Evolutionary conservation across 805 yeast species (phyloP).

Genomic region (Candida sonorensis): DNA sequence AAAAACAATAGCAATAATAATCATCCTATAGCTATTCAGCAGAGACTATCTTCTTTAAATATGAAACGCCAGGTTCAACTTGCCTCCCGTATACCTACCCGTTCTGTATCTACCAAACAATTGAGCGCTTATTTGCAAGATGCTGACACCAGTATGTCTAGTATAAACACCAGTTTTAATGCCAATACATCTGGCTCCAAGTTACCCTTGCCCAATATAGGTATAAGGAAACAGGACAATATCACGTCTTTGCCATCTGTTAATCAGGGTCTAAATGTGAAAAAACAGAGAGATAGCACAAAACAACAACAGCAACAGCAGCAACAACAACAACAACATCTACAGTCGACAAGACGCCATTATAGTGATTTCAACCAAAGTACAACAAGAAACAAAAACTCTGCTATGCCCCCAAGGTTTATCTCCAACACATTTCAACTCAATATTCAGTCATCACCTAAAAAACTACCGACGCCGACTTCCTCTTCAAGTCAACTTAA

Average conservation of each 20-base stretch:
- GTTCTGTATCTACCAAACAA: slow-evolving; percentile 12
- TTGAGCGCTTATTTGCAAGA: neutral
- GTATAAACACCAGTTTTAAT: slow-evolving; percentile 12
- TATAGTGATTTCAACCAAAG: neutral
- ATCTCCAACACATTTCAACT: neutral
- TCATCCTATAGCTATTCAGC: too few relatives aligned
- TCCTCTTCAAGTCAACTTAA: too few relatives aligned
- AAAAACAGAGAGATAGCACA: neutral
- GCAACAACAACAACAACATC: slow-evolving; percentile 1
- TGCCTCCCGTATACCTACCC: slow-evolving; percentile 18
- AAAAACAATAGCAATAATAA: too few relatives aligned
- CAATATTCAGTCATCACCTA: slow-evolving; percentile 1
- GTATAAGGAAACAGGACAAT: too few relatives aligned
- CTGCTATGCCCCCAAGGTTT: neutral
- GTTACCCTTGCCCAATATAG: too few relatives aligned
- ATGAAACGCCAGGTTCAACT: slow-evolving; percentile 13
- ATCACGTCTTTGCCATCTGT: neutral
- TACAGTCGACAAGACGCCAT: neutral
- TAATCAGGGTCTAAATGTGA: neutral
- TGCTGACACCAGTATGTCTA: neutral
- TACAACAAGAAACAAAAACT: neutral
- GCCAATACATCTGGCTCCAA: too few relatives aligned
- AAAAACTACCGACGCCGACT: slow-evolving; percentile 4
- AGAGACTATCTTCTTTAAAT: slow-evolving; percentile 11
- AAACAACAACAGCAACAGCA: slow-evolving; percentile 1